A percentile compares a stretch with the other conserved stretches of the same genome.
These are phyloP conservation scores for Paxillus rubicundulus DNA, from an alignment of 768 basidiomycete species.

Conservation along the genomic window DNA sequence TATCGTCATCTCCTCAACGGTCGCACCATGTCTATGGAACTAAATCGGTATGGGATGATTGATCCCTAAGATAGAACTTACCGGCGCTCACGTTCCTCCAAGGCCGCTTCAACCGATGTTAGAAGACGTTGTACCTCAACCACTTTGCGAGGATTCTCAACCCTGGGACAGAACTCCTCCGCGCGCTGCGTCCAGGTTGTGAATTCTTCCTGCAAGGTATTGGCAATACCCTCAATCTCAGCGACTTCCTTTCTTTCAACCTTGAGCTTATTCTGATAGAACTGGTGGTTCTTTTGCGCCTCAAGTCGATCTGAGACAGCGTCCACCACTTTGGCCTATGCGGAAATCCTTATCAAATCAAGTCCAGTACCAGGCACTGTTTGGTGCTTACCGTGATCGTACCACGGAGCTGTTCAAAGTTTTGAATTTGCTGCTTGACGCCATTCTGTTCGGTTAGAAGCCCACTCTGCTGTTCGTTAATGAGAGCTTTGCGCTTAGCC, in stretches of 20 bases:
- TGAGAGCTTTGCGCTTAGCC: constrained; percentile 40
- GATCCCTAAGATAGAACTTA: constrained; percentile 25
- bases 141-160: constrained; percentile 55
- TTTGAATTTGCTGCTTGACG: constrained; percentile 48
- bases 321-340: constrained; percentile 48
- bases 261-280: constrained; percentile 53
- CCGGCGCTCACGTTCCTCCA: constrained; percentile 67
- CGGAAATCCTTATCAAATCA: neutral
- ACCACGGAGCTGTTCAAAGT: constrained; percentile 45
- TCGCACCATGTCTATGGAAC: constrained; percentile 61
- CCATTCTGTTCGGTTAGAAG: constrained; percentile 44
- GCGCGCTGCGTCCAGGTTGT: constrained; percentile 67
- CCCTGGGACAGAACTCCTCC: constrained; percentile 54
- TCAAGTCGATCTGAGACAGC: constrained; percentile 49
- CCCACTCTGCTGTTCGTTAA: constrained; percentile 45
- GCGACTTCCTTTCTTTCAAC: constrained; percentile 47
- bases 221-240: constrained; percentile 43
- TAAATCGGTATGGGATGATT: constrained; percentile 1
- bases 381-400: constrained; percentile 42
- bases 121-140: constrained; percentile 59
- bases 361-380: neutral
- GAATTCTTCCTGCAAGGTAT: constrained; percentile 61
- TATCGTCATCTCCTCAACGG: constrained; percentile 72
- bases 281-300: constrained; percentile 45
- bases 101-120: constrained; percentile 58